Conservation (phyloP, 2,329 filamentous ascomycete genomes). For the Cladophialophora chaetospira region DNA sequence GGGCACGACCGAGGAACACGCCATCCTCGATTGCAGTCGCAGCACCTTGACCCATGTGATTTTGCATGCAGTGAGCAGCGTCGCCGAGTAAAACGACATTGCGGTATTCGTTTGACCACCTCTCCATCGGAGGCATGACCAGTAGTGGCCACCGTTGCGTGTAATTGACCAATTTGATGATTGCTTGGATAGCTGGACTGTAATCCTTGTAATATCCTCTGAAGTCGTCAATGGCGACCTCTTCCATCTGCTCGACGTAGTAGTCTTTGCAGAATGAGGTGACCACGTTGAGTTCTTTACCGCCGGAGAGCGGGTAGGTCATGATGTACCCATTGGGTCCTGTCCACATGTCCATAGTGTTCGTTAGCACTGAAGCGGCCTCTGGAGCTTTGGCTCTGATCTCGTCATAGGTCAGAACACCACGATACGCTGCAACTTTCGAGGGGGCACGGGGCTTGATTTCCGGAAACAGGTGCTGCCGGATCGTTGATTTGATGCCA, state of each 20-base stretch:
- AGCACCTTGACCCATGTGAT: conserved; percentile 46
- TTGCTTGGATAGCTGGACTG: conserved; percentile 11
- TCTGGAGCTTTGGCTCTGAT: conserved; percentile 42
- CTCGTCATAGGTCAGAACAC: conserved; percentile 20
- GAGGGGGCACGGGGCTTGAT: conserved; percentile 10
- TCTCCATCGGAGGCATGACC: conserved; percentile 44
- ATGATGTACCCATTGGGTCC: conserved; percentile 46
- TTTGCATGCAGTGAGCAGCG: conserved; percentile 38
- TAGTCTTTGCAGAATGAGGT: conserved; percentile 13
- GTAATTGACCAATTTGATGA: conserved; percentile 15
- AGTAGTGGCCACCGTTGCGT: conserved; percentile 45
- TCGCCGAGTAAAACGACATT: conserved; percentile 47
- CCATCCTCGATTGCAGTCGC: conserved; percentile 49
- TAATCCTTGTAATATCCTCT: conserved; percentile 33
- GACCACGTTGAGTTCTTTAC: conserved; percentile 9
- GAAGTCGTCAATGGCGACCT: conserved; percentile 13
- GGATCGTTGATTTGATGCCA: conserved; percentile 44
- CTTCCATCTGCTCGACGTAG: conserved; percentile 11
- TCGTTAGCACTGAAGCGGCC: conserved; percentile 43
- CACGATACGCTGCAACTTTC: conserved; percentile 9
- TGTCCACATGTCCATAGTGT: conserved; percentile 49
- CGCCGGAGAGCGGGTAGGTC: conserved; percentile 48
- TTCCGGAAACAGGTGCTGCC: conserved; percentile 42
- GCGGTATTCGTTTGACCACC: conserved; percentile 43
- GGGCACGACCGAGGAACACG: conserved; percentile 42